Evolutionary conservation across 2,329 filamentous ascomycete genomes (phyloP).

Genomic region (Beauveria australis): DNA sequence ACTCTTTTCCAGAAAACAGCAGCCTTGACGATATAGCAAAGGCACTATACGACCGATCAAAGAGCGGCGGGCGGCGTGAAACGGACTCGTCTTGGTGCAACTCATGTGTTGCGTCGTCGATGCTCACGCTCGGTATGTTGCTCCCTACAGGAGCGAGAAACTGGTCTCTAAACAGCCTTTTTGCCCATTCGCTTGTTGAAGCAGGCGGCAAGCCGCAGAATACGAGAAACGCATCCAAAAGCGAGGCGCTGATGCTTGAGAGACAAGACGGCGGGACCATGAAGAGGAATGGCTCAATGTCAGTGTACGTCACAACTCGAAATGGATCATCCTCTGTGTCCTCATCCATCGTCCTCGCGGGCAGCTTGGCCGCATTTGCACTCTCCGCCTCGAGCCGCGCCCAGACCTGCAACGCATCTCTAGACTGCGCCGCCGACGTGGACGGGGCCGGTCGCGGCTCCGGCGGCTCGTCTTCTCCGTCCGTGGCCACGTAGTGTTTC

Average conservation of each 20-base stretch:
- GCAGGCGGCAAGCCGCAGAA: constrained; percentile 58
- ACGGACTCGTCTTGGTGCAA: constrained; percentile 11
- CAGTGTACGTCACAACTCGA: constrained; percentile 70
- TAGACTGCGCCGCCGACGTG: constrained; percentile 19
- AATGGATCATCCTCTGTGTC: constrained; percentile 73
- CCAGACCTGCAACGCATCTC: constrained; percentile 45
- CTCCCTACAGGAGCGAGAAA: constrained; percentile 16
- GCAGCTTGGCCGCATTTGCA: constrained; percentile 42
- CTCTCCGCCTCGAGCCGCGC: constrained; percentile 44
- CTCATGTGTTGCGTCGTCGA: background rate
- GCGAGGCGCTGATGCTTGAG: constrained; percentile 28
- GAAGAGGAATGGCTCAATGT: constrained; percentile 59
- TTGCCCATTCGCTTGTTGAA: constrained; percentile 22
- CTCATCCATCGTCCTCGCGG: constrained; percentile 69
- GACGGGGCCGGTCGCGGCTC: constrained; percentile 21
- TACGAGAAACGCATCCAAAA: constrained; percentile 63
- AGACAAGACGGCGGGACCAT: constrained; percentile 34
- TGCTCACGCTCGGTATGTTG: background rate
- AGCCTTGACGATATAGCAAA: background rate
- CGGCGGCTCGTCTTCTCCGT: constrained; percentile 31
- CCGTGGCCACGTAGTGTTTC: constrained; percentile 40
- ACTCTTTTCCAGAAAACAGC: background rate
- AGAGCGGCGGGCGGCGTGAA: constrained; percentile 4
- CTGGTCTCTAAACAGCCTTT: constrained; percentile 23
- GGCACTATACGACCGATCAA: background rate